Evolutionary conservation across 176 grass and related monocot genomes (phyloP), one percentile per base, ranked within the genome.

Genomic region (Oryza punctata): DNA sequence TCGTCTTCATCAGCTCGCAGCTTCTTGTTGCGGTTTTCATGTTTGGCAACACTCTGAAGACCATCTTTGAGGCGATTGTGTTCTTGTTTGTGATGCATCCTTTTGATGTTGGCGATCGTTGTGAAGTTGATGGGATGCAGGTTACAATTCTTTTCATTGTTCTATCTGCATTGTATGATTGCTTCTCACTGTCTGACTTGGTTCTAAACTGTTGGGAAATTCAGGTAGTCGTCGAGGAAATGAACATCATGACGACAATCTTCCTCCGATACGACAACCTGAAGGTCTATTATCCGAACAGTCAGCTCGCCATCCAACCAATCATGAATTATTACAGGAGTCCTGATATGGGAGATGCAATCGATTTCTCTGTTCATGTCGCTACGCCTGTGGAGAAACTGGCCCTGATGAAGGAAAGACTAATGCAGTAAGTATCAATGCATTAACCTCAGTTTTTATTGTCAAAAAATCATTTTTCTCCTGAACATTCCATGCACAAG

Each of bases 11-110:
- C 46, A 90, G 93, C 91, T 95, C 93, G 4, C 96, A 98, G 85
- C 60, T 93, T 47, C 69, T 98, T 2, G 82, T 98, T 35, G 84
- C 87, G 0, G 96, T 91, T 13, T 98, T 98, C 73, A 90, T 95
- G 75, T 98, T 98, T 61, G 96, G 96, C 14, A 98, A 98, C 89
- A 93, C 96, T 70, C 86, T 98, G 5, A 95, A 85, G 87, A 95
- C 76, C 4, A 81, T 98, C 78, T 98, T 98, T 40, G 96, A 98
- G 88, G 88, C 93, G 18, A 94, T 98, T 69, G 66, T 98, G 16
- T 98, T 98, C 78, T 63, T 98, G 2, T 98, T 98, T 81, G 89
- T 94, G 16, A 88, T 98, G 92, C 96, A 98, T 32, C 96, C 96
- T n/a, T 98, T 93, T 64, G 96, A 98, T 64, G 93, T 98, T 1